Base-by-base conservation (phyloP, 306 rosid genomes). In the Cicer chorassanicum region DNA sequence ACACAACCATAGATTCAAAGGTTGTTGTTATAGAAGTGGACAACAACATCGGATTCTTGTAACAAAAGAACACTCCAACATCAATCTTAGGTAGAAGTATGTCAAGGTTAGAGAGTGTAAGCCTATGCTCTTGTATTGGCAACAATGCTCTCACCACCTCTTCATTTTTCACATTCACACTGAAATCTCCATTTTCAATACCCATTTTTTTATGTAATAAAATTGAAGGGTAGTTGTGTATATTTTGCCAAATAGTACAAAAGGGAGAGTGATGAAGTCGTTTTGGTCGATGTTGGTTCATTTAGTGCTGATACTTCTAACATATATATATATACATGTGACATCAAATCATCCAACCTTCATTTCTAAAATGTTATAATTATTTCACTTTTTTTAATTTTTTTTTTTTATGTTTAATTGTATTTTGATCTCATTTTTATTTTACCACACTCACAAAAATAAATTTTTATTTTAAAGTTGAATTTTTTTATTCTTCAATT, bases 31-130 rank as follows among this genome's bases (percentile, higher is more conserved):
- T 54, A 3, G 61, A 54, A 18, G 13, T 54, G 1, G 61, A 54
- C 12, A 14, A 53, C 12, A 48, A 1, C 42, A 44, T 44, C 4
- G 65, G 66, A 8, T 74, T 87, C 7, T 75, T 76, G 85, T 88
- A 89, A 75, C 96, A 92, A 12, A 89, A 88, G 82, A 92, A 92
- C 5, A 90, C 85, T 0, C 91, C 88, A 4, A 88, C 93, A 46
- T 92, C 88, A 0, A 92, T 0, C 0, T 82, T 75, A 1, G 96
- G 97, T 11, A 92, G 80, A 14, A 92, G 89, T 5, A 92, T 80
- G 80, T 92, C 97, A 16, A 90, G 93, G 80, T 92, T 88, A 12
- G 96, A 92, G 21, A 92, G 85, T 49, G 93, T 91, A 0, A 92
- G 88, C 92, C 90, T 85, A 65, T 90, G 89, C 13, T 88, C 82